Evolutionary conservation across 352 stramenopile species (phyloP), one percentile per base, ranked within the genome.

Genomic region (Pythium brachiatum): DNA sequence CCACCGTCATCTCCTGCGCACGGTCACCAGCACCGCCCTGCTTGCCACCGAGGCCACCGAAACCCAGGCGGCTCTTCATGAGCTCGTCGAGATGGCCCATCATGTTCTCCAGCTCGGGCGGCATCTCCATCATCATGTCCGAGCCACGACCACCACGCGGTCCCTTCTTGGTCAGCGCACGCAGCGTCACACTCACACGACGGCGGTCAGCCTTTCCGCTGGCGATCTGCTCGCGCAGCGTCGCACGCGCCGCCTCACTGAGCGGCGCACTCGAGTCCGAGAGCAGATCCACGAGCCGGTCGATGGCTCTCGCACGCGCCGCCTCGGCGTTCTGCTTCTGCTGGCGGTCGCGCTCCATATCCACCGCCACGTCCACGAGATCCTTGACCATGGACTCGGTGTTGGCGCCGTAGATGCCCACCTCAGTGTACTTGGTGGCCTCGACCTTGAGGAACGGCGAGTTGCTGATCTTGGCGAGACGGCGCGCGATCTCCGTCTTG

Each of bases 401-500:
- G 79, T 99, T 98, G 44, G 96, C 76, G 53, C 97, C 97, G 74
- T 99, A 97, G 73, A 99, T 99, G 26, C 97, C 97, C 23, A 99
- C 97, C 73, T 99, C 97, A 5, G 97, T 99, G 74, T 98, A 99
- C 79, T 99, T 99, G 50, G 97, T 99, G 16, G 97, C 97, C 73
- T 99, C 97, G 41, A 94, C 83, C 71, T 99, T 99, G 62, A 98
- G 87, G 78, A 99, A 99, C n/a, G 97, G 97, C 54, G 97, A 97
- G 71, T 98, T 78, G n/a, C 87, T 95, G 64, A 99, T 88, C 75
- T 98, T 98, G 44, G 97, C 97, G 63, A 99, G 90, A n/a, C 97
- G 86, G 18, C 97, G 76, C 39, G 96, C 97, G 53, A 99, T 99
- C 84, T 99, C 97, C 7, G 97, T 99, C 83, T 98, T 98, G 57